phyloP scores from a whole-genome alignment of 768 basidiomycete genomes.

The Galerina sulciceps region DNA sequence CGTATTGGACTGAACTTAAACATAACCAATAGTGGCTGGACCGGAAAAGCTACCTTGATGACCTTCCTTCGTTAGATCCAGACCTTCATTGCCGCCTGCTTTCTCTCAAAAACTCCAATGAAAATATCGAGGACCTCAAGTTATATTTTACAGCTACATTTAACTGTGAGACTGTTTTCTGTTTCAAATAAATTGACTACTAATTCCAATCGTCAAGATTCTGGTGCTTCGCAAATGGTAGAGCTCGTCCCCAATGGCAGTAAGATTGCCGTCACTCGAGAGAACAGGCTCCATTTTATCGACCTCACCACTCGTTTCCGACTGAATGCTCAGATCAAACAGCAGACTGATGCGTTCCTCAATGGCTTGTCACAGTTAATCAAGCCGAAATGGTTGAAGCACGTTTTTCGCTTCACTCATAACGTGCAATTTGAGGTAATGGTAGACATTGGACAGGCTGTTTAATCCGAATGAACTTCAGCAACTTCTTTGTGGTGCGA shows the following conservation, averaged over 20 bases:
- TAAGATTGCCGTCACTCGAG: conserved; percentile 58
- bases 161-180: conserved; percentile 59
- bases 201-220: no score
- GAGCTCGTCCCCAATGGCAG: conserved; percentile 21
- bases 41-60: no score
- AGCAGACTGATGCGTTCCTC: conserved; percentile 86
- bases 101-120: conserved; percentile 90
- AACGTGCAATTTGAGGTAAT: background rate
- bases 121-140: conserved; percentile 85
- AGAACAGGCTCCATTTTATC: conserved; percentile 91
- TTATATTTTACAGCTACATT: conserved; percentile 88
- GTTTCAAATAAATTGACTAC: background rate
- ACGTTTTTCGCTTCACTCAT: conserved; percentile 18
- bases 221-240: conserved; percentile 18
- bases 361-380: conserved; percentile 92
- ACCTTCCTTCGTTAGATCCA: conserved; percentile 87
- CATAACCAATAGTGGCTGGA: no score
- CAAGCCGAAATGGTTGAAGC: conserved; percentile 87
- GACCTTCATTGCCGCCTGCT: conserved; percentile 92
- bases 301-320: conserved; percentile 87
- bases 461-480: conserved; percentile 97
- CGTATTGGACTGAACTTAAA: no score
- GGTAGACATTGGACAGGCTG: conserved; percentile 58
- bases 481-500: conserved; percentile 87
- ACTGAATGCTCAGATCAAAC: conserved; percentile 85